Conservation (phyloP, 345 rosid genomes). For the Linum usitatissimum region DNA sequence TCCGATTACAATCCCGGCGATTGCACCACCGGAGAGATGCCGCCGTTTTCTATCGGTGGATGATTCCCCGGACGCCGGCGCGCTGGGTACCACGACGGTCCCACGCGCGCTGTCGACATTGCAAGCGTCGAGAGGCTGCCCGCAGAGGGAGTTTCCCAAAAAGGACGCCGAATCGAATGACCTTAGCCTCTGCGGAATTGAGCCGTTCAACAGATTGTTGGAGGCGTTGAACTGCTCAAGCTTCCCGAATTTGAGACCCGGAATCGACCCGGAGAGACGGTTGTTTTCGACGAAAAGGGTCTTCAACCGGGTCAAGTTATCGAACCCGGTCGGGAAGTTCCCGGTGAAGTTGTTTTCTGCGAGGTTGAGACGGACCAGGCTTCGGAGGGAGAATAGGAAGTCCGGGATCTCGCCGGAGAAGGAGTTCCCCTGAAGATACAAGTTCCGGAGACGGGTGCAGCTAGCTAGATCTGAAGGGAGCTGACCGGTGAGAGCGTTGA, state of each 20-base stretch:
- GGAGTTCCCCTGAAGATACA: constrained; percentile 68
- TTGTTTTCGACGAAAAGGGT: constrained; percentile 65
- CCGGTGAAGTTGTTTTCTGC: constrained; percentile 63
- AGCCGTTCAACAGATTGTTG: constrained; percentile 66
- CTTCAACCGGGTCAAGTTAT: constrained; percentile 58
- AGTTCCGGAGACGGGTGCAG: constrained; percentile 48
- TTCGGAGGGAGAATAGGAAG: constrained; percentile 40
- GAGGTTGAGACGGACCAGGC: constrained; percentile 52
- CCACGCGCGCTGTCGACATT: constrained; percentile 10
- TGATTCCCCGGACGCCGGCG: constrained; percentile 17
- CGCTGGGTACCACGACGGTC: constrained; percentile 34
- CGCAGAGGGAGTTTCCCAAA: constrained; percentile 69
- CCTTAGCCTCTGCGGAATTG: constrained; percentile 44
- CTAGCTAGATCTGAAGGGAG: constrained; percentile 69
- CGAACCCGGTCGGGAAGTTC: constrained; percentile 39
- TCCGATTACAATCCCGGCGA: constrained; percentile 85
- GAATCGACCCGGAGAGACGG: constrained; percentile 48
- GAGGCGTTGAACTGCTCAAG: constrained; percentile 76
- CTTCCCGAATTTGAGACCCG: constrained; percentile 33
- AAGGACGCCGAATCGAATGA: constrained; percentile 44
- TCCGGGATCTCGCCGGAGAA: constrained; percentile 70
- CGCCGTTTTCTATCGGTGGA: constrained; percentile 13
- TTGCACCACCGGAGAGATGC: constrained; percentile 71
- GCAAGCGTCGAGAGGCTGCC: constrained; percentile 50
- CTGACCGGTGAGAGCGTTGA: constrained; percentile 51